Evolutionary conservation across 1,139 yeast genomes (phyloP), one percentile per base, ranked within the genome.

Genomic region (Groenewaldozyma auringiensis): DNA sequence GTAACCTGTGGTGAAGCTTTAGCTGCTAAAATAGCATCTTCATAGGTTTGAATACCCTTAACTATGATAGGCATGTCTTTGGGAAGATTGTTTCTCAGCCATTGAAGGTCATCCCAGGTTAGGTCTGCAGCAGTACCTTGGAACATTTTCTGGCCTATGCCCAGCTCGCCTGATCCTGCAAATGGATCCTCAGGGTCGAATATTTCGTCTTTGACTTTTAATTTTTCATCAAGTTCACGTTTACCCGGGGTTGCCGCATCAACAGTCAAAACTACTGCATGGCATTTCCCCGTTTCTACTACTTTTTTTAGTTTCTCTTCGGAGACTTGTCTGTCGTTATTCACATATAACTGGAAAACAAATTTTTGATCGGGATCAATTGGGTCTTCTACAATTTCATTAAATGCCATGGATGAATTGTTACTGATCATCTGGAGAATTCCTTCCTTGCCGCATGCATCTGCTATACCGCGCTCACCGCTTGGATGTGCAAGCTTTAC

Each of bases 241-340:
- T 86, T 76, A n/a, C 95, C 95, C 47, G 85, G 73, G 44, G 82
- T 78, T 8, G 94, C 92, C 0, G 94, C 92, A 68, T 85, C 95
- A 13, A 85, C 87, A 0, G 94, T 83, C 37, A 83, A 74, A 55
- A 83, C 83, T n/a, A 83, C 67, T 0, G 85, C 94, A 61, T 78
- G 85, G 49, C 76, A 72, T 34, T 51, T 44, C 17, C 62, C 62
- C 1, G 64, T 58, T 4, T 37, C 54, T 16, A 59, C 45, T 0
- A 85, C 88, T 49, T 78, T 77, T 47, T 69, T 67, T 27, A 83
- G 74, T 52, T 81, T 68, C 20, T 69, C 61, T 39, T 71, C 71
- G 25, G 85, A 77, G 16, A 40, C 62, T 2, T 66, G 64, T 43
- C 84, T 69, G 53, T 77, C 77, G 25, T 78, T 67, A 54, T 83